Base-by-base conservation (phyloP, 768 basidiomycete species). In the Phaeotremella fagi region DNA sequence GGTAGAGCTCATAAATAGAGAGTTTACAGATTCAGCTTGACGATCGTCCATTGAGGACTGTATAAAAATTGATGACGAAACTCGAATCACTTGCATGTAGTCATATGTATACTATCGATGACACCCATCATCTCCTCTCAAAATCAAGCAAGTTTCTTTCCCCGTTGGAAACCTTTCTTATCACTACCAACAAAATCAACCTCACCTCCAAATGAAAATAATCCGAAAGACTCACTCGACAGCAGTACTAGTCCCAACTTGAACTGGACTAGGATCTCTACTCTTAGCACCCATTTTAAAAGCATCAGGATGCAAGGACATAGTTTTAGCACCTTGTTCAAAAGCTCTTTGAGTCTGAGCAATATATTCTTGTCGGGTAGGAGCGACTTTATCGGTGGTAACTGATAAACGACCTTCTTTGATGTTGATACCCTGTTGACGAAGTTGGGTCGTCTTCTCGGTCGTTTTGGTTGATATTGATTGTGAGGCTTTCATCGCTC, bases 131-230 rank as follows among this genome's bases (percentile, higher is more conserved):
- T n/a, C n/a, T n/a, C n/a, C n/a, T n/a, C n/a, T n/a, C n/a, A n/a
- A n/a, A n/a, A n/a, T n/a, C n/a, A 68, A 2, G 60, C 66, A 3
- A 68, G 57, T 48, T 68, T 68, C 61, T 68, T 68, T 20, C 58
- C 59, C 37, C 66, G 48, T 41, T 55, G 41, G 57, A 68, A 68
- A 20, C 63, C 63, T 37, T 57, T 63, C 45, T 52, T 65, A 38
- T 63, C 64, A 6, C 64, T 68, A 48, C 16, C 2, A 27, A 23
- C 16, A 20, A 5, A 0, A 52, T 22, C 12, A 41, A 7, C 20
- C 6, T 12, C 6, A 12, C 12, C 12, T 22, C 22, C 38, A 41
- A 6, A 12, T 22, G 38, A 12, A 6, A 7, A 41, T 41, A 9
- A 12, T 6, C 22, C 18, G 38, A 18, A 18, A 7, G 38, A 57